phyloP scores from a whole-genome alignment of 768 basidiomycete genomes.

The Mrakia frigida region DNA sequence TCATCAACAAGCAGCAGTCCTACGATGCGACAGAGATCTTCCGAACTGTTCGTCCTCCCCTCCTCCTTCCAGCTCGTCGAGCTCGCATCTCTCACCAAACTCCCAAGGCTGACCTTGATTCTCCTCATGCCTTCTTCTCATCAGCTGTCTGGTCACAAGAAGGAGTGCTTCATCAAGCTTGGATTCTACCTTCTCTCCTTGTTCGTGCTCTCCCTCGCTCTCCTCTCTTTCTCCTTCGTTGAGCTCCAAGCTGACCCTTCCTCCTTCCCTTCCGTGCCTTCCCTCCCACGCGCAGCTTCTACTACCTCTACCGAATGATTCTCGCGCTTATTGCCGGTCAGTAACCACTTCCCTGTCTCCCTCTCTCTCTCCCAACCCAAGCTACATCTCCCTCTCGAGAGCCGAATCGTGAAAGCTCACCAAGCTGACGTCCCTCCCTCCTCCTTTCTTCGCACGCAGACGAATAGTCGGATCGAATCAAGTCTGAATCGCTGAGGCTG shows the following conservation, averaged over 20 bases:
- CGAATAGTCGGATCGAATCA: background rate
- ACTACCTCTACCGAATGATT: constrained; percentile 41
- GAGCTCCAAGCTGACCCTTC: background rate
- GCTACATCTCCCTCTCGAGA: background rate
- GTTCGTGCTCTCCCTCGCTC: constrained; percentile 61
- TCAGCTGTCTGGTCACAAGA: constrained; percentile 70
- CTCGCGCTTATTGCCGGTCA: constrained; percentile 42
- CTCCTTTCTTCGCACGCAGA: background rate
- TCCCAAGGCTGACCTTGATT: background rate
- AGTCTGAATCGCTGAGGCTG: background rate
- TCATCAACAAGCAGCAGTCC: constrained; percentile 90
- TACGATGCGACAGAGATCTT: constrained; percentile 99
- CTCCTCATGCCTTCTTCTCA: background rate
- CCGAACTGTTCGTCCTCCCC: constrained; percentile 58
- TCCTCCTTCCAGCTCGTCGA: background rate
- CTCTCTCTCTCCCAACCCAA: background rate
- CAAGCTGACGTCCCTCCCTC: no score
- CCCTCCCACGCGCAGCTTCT: constrained; percentile 37
- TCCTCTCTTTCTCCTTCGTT: constrained; percentile 51
- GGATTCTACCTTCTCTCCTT: constrained; percentile 50
- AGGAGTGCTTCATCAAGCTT: constrained; percentile 90
- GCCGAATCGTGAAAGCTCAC: no score
- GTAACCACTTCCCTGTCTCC: background rate
- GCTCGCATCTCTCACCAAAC: background rate
- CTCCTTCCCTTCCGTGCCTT: constrained; percentile 29